Conservation (phyloP, 2,329 filamentous ascomycete genomes). For the Fusarium siculi region DNA sequence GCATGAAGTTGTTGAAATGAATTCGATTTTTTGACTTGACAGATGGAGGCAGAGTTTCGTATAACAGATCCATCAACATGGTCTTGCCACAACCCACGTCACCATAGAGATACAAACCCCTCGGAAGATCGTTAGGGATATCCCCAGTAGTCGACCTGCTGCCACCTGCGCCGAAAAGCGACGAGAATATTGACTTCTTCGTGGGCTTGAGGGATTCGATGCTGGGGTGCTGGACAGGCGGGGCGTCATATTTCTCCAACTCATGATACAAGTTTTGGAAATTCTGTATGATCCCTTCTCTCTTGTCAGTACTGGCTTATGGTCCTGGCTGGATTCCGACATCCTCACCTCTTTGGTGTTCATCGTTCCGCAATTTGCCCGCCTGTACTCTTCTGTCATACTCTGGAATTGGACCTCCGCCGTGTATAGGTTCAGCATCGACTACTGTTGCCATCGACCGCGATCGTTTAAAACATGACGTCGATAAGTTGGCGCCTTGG, state of each 20-base stretch:
- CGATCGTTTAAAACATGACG: slow-evolving; percentile 11
- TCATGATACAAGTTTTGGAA: slow-evolving; percentile 91
- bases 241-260: slow-evolving; percentile 77
- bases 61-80: slow-evolving; percentile 99
- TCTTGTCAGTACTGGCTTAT: slow-evolving; percentile 19
- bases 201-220: slow-evolving; percentile 73
- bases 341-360: slow-evolving; percentile 82
- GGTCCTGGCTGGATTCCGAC: too few relatives aligned
- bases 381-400: slow-evolving; percentile 84
- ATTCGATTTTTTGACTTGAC: slow-evolving; percentile 89
- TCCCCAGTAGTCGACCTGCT: slow-evolving; percentile 54
- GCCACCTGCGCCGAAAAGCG: slow-evolving; percentile 67
- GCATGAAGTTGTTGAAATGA: slow-evolving; percentile 99
- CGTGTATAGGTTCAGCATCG: slow-evolving; percentile 42
- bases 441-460: slow-evolving; percentile 47
- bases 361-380: slow-evolving; percentile 83
- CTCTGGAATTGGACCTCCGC: slow-evolving; percentile 81
- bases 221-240: slow-evolving; percentile 79
- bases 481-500: slow-evolving; percentile 7
- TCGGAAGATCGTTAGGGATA: slow-evolving; percentile 80
- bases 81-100: slow-evolving; percentile 98
- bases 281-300: slow-evolving; percentile 82
- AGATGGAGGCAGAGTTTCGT: slow-evolving; percentile 85
- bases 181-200: slow-evolving; percentile 66
- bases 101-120: slow-evolving; percentile 93